Evolutionary conservation across 257 asterid genomes (phyloP).

Genomic region (Primulina eburnea): DNA sequence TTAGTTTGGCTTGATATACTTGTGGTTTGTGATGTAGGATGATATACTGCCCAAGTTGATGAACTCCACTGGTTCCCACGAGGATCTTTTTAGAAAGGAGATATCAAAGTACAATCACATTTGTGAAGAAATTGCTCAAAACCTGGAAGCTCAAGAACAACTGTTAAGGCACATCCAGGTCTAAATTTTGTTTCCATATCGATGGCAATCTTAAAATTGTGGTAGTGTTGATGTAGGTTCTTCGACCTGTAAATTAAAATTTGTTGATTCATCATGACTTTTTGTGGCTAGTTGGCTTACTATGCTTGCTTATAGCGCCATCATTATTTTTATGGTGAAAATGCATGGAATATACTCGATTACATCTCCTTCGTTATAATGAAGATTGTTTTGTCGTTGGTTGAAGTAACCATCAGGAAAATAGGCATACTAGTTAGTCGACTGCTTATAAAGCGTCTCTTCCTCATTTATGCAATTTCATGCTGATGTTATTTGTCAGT

Average conservation of each 20-base stretch:
- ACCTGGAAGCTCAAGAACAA: constrained; percentile 69
- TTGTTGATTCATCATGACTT: constrained; percentile 5
- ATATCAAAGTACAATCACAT: constrained; percentile 79
- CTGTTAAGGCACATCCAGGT: constrained; percentile 88
- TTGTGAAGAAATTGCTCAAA: constrained; percentile 76
- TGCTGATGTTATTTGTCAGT: neutral
- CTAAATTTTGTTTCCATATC: constrained; percentile 12
- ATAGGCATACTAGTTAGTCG: neutral
- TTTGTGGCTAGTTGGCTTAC: neutral
- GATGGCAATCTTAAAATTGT: neutral
- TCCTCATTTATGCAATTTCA: constrained; percentile 7
- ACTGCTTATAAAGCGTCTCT: neutral
- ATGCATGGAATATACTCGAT: constrained; percentile 5
- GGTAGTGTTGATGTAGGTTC: constrained; percentile 6
- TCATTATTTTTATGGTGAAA: constrained; percentile 1
- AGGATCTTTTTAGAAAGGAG: constrained; percentile 94
- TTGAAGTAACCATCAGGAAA: neutral
- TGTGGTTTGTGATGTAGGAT: constrained; percentile 58
- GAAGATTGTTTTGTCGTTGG: neutral
- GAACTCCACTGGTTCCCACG: constrained; percentile 86
- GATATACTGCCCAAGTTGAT: constrained; percentile 92
- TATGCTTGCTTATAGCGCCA: constrained; percentile 14
- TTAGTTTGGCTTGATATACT: constrained; percentile 21
- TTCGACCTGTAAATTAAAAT: neutral
- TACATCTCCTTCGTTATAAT: neutral